These are phyloP conservation scores for Suillus americanus DNA, from an alignment of 768 basidiomycete genomes.

Conservation along the genomic window DNA sequence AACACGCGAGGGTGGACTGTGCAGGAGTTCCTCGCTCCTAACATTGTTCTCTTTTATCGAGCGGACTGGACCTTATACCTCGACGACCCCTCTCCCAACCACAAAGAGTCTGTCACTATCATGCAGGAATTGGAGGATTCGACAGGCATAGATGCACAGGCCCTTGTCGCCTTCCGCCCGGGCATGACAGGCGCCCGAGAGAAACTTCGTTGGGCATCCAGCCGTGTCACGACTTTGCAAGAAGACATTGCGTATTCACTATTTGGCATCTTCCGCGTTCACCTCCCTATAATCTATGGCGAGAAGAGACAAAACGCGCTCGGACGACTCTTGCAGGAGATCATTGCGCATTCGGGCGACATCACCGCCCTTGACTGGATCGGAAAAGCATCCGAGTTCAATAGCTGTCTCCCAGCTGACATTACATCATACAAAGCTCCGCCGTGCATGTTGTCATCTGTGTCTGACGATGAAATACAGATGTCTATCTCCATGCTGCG, in stretches of 20 bases:
- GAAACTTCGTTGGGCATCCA: background rate
- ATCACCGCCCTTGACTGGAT: background rate
- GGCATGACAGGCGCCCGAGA: background rate
- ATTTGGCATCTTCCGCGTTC: background rate
- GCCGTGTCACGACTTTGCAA: background rate
- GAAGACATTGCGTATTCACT: background rate
- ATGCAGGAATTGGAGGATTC: background rate
- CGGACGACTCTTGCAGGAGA: background rate
- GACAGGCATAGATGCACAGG: background rate
- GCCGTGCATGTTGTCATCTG: background rate
- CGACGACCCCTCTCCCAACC: background rate
- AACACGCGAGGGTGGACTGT: background rate
- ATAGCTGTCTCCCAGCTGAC: background rate
- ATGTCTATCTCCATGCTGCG: background rate
- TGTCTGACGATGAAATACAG: background rate
- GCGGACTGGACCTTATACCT: background rate
- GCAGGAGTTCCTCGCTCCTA: background rate
- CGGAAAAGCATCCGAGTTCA: background rate
- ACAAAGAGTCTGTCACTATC: background rate
- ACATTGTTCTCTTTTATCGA: background rate
- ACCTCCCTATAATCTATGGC: background rate
- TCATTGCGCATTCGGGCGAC: background rate
- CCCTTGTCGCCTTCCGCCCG: background rate
- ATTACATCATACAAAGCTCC: background rate
- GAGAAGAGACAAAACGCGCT: background rate